A percentile compares a stretch with the other conserved stretches of the same genome.
Evolutionary conservation across 805 yeast species (phyloP).

Genomic region (Ogataea paraovalis): DNA sequence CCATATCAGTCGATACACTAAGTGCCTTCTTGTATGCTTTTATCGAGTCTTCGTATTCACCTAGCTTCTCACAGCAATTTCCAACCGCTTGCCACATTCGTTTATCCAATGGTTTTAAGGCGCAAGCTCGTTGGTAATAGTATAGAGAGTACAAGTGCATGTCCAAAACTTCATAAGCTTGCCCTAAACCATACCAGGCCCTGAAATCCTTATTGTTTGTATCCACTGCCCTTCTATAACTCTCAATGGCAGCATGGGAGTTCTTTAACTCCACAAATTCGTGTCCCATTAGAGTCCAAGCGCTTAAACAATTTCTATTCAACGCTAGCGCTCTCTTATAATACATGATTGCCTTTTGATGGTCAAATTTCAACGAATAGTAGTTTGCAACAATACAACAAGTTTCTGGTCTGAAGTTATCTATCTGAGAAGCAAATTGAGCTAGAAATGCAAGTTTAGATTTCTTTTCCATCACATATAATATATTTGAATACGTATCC

Average conservation of each 20-base stretch:
- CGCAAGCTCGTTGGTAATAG: constrained; percentile 87
- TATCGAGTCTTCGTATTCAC: constrained; percentile 66
- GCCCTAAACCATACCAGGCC: constrained; percentile 99
- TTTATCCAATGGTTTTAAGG: constrained; percentile 81
- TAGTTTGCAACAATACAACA: constrained; percentile 93
- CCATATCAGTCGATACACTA: constrained; percentile 45
- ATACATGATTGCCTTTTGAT: constrained; percentile 90
- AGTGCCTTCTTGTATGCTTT: constrained; percentile 80
- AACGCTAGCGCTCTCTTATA: constrained; percentile 84
- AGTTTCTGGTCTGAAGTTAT: constrained; percentile 87
- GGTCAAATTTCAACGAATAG: constrained; percentile 87
- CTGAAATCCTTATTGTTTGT: constrained; percentile 84
- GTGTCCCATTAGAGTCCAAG: constrained; percentile 99
- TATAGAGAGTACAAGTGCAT: constrained; percentile 91
- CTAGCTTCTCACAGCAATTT: constrained; percentile 78
- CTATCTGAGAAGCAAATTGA: constrained; percentile 76
- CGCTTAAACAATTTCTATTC: constrained; percentile 75
- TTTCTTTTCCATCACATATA: constrained; percentile 88
- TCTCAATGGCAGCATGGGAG: constrained; percentile 95
- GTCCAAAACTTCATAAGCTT: constrained; percentile 93
- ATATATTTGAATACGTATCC: constrained; percentile 90
- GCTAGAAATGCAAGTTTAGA: constrained; percentile 84
- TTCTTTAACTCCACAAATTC: constrained; percentile 95
- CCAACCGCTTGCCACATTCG: constrained; percentile 97
- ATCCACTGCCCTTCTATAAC: constrained; percentile 90